Percentiles rank a stretch among this genome's conserved stretches.
These are phyloP conservation scores for Colletotrichum coccodes DNA, from an alignment of 2,329 filamentous ascomycete genomes.

Conservation along the genomic window DNA sequence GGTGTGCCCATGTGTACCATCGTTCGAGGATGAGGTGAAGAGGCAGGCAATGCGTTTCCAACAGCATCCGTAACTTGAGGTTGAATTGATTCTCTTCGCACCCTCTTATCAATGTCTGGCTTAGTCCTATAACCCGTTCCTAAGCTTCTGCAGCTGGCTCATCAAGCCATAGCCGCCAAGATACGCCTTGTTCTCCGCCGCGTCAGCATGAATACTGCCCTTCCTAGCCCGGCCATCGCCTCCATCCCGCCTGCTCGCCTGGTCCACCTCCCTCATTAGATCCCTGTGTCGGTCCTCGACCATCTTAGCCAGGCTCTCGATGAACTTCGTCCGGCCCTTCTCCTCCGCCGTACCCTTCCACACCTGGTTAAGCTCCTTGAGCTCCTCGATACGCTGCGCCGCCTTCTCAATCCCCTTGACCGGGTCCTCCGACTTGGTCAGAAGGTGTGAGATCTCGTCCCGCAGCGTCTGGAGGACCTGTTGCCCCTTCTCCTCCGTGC, in stretches of 20 bases:
- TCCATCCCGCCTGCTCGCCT: constrained; percentile 48
- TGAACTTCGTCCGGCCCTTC: constrained; percentile 82
- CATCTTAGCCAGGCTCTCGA: constrained; percentile 82
- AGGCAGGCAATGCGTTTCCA: too few species aligned
- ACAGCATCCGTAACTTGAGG: background rate
- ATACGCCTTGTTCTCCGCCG: constrained; percentile 53
- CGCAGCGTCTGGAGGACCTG: constrained; percentile 78
- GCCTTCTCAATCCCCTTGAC: constrained; percentile 79
- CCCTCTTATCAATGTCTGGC: background rate
- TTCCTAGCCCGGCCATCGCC: constrained; percentile 46
- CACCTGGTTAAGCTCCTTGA: constrained; percentile 80
- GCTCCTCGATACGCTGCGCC: constrained; percentile 76
- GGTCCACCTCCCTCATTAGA: constrained; percentile 62
- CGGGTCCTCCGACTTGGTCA: constrained; percentile 67
- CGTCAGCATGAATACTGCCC: constrained; percentile 42
- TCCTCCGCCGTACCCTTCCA: constrained; percentile 98
- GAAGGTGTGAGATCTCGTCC: constrained; percentile 75
- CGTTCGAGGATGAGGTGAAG: background rate
- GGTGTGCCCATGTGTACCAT: too few species aligned
- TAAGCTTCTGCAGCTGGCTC: constrained; percentile 70
- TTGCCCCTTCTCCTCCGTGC: constrained; percentile 87
- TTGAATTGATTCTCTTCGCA: background rate
- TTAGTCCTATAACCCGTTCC: constrained; percentile 57
- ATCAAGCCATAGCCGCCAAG: constrained; percentile 68
- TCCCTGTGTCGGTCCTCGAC: constrained; percentile 79